Conservation (phyloP, 2,329 filamentous ascomycete genomes). For the Arthrocladium fulminans region DNA sequence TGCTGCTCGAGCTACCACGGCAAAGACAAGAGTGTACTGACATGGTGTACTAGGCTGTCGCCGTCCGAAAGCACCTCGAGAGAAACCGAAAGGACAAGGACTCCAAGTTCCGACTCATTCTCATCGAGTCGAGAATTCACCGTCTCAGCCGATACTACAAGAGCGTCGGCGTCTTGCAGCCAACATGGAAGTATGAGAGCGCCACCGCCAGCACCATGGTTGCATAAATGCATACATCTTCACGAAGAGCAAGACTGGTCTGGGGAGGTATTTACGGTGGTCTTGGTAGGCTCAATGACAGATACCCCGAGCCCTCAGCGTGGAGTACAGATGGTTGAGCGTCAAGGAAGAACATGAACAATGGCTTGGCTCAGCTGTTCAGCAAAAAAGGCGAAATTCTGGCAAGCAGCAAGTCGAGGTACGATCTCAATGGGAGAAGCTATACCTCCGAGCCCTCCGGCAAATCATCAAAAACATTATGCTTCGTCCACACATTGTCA, state of each 20-base stretch:
- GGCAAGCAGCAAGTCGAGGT: too few relatives aligned
- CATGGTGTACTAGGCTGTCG: slow-evolving; percentile 60
- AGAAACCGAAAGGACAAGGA: slow-evolving; percentile 99
- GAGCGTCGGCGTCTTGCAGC: slow-evolving; percentile 73
- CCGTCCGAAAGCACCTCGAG: slow-evolving; percentile 99
- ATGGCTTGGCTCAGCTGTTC: too few relatives aligned
- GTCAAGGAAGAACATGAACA: neutral
- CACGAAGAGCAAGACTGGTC: neutral
- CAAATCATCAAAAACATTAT: too few relatives aligned
- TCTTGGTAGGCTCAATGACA: too few relatives aligned
- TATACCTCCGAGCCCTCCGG: too few relatives aligned
- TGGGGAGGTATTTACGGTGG: neutral
- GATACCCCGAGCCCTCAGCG: too few relatives aligned
- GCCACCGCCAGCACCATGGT: slow-evolving; percentile 92
- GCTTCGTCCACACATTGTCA: too few relatives aligned
- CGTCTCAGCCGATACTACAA: slow-evolving; percentile 99
- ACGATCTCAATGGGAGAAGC: too few relatives aligned
- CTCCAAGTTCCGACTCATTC: slow-evolving; percentile 99
- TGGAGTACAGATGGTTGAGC: neutral
- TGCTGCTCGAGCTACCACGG: neutral
- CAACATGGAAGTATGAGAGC: slow-evolving; percentile 98
- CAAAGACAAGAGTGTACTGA: neutral
- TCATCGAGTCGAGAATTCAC: slow-evolving; percentile 99
- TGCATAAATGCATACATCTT: slow-evolving; percentile 52
- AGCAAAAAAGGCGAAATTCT: too few relatives aligned